Conservation (phyloP, 2,329 filamentous ascomycete species). For the Lomentospora prolificans region DNA sequence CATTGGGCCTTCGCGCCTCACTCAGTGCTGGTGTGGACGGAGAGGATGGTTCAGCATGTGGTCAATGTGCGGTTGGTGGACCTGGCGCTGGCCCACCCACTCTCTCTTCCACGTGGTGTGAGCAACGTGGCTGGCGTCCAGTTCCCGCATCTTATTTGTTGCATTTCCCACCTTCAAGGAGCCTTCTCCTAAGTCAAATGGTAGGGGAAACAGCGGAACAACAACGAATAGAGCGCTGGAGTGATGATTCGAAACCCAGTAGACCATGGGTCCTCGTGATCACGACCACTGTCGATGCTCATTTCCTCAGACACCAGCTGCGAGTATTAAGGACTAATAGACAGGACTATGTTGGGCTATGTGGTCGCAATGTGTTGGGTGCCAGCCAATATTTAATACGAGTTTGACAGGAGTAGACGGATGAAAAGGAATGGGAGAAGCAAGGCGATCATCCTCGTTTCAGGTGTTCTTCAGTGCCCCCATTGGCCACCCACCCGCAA, state of each 20-base stretch:
- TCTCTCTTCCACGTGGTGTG: neutral
- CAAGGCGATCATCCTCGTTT: neutral
- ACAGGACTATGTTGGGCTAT: neutral
- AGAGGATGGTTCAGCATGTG: neutral
- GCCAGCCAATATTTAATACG: too few relatives aligned
- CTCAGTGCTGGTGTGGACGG: neutral
- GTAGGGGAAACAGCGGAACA: neutral
- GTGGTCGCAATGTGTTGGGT: too few relatives aligned
- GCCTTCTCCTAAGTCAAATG: too few relatives aligned
- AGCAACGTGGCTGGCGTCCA: neutral
- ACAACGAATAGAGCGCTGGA: too few relatives aligned
- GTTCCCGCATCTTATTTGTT: neutral
- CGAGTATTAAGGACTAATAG: neutral
- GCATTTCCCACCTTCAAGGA: neutral
- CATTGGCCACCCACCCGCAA: neutral
- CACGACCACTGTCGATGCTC: neutral
- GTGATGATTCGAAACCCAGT: neutral
- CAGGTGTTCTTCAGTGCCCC: neutral
- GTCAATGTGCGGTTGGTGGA: neutral
- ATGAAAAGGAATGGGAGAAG: too few relatives aligned
- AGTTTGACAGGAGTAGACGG: too few relatives aligned
- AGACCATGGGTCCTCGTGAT: neutral
- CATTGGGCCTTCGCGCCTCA: too few relatives aligned
- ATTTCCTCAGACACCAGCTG: neutral
- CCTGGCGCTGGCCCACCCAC: neutral